A percentile compares a stretch with the other conserved stretches of the same genome.
Evolutionary conservation across 345 rosid species (phyloP).

Genomic region (Clarkia xantiana): DNA sequence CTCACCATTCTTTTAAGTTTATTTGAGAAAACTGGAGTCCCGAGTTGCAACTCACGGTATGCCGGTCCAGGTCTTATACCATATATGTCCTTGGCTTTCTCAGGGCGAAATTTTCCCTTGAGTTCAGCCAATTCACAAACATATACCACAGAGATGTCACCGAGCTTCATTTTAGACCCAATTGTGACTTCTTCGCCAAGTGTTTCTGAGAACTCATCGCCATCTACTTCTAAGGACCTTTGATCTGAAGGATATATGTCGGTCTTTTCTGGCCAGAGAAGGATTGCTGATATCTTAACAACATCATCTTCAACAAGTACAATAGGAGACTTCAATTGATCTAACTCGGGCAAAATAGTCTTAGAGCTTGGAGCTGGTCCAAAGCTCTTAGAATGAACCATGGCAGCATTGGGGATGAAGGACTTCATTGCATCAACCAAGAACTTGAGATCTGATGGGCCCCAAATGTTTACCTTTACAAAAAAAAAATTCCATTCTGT

Average conservation of each 20-base stretch:
- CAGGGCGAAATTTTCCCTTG: slow-evolving; percentile 68
- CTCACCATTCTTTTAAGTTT: slow-evolving; percentile 49
- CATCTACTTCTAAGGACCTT: too few relatives aligned
- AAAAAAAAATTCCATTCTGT: too few relatives aligned
- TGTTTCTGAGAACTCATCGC: neutral
- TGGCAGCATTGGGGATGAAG: slow-evolving; percentile 88
- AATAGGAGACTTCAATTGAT: slow-evolving; percentile 27
- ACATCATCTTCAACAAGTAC: slow-evolving; percentile 63
- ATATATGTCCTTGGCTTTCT: slow-evolving; percentile 52
- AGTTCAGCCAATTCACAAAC: slow-evolving; percentile 79
- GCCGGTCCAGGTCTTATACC: slow-evolving; percentile 81
- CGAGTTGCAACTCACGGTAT: slow-evolving; percentile 61
- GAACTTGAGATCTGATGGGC: slow-evolving; percentile 85
- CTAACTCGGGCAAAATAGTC: slow-evolving; percentile 22
- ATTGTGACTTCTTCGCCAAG: neutral
- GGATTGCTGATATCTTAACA: slow-evolving; percentile 73
- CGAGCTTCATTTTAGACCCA: slow-evolving; percentile 32
- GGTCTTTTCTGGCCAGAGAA: slow-evolving; percentile 23
- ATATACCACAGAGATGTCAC: slow-evolving; percentile 76
- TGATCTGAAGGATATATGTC: neutral
- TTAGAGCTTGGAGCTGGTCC: slow-evolving; percentile 36
- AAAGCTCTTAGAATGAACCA: slow-evolving; percentile 82
- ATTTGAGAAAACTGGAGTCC: slow-evolving; percentile 77
- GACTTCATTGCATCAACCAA: slow-evolving; percentile 88
- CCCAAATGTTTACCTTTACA: slow-evolving; percentile 84